Evolutionary conservation across 2,329 filamentous ascomycete genomes (phyloP).

Genomic region (Tolypocladium inflatum): DNA sequence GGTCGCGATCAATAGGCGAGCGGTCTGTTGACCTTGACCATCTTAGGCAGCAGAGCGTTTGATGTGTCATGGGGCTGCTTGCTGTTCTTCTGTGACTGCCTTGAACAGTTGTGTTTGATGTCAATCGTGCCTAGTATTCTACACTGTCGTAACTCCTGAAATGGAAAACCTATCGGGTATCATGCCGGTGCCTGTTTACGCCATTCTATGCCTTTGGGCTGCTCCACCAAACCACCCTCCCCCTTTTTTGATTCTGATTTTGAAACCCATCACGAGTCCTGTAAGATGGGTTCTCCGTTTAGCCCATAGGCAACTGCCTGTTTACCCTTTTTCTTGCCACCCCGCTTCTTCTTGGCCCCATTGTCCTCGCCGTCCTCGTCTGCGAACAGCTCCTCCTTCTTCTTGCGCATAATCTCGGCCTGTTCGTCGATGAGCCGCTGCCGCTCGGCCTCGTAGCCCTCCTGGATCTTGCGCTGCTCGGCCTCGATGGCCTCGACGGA

Average conservation of each 20-base stretch:
- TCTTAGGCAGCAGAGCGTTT: background rate
- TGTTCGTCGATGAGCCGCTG: conserved; percentile 34
- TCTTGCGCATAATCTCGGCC: conserved; percentile 36
- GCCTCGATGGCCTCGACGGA: conserved; percentile 45
- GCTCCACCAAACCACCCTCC: background rate
- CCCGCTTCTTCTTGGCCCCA: conserved; percentile 23
- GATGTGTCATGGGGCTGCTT: background rate
- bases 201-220: background rate
- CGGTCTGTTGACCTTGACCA: background rate
- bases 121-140: background rate
- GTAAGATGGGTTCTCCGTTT: conserved; percentile 24
- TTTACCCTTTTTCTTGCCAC: conserved; percentile 19
- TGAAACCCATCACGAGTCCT: conserved; percentile 5
- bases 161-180: background rate
- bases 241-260: no score
- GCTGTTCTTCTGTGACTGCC: background rate
- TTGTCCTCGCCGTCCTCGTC: conserved; percentile 21
- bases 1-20: background rate
- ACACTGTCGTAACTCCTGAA: background rate
- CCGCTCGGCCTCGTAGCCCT: conserved; percentile 34
- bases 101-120: background rate
- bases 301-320: conserved; percentile 24
- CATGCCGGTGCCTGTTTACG: background rate
- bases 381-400: conserved; percentile 39
- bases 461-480: conserved; percentile 39